Base-by-base conservation (phyloP, 2,329 filamentous ascomycete species). In the Shiraia bambusicola region DNA sequence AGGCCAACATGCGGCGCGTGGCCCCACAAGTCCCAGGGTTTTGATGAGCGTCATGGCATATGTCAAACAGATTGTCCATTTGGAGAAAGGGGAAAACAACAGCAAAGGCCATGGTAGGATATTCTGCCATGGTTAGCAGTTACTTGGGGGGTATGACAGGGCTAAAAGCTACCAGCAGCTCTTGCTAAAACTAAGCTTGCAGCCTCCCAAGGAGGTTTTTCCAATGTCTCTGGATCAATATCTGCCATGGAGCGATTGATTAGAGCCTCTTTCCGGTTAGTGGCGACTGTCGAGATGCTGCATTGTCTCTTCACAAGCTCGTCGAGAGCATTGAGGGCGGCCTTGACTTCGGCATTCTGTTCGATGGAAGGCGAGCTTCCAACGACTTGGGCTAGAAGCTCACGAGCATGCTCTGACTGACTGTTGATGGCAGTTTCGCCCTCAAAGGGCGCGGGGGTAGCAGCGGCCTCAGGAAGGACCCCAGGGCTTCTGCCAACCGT, bases 401-500 rank as follows among this genome's bases (percentile, higher is more conserved):
- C 51, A 54, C 65, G 50, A 58, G 74, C 75, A 56, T 75, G 72
- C 3, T 69, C 70, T 0, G 74, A 77, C 45, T 78, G 75, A 6
- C 71, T 68, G 24, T 66, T 68, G 14, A 77, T 66, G 2, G 75
- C 73, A 0, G 75, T 76, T 37, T 74, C 74, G 3, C 75, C 76
- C 47, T 78, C 75, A 33, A 76, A 78, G 4, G 63, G 56, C 15
- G 54, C 56, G 11, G 59, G 58, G 12, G 53, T 58, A 6, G 39
- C 42, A 2, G 63, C 50, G 3, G 61, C 52, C 2, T 56, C 54
- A 48, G 19, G 19, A 8, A 65, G 39, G 47, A 63, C 39, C 13
- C 37, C 43, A 7, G 43, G 52, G 31, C 49, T 52, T 30, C 37
- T 49, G 4, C 31, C 40, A 11, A 42, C 38, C 10, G 48, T 46